phyloP scores from a whole-genome alignment of 1,284 basidiomycete species.

The Pholiota adiposa region DNA sequence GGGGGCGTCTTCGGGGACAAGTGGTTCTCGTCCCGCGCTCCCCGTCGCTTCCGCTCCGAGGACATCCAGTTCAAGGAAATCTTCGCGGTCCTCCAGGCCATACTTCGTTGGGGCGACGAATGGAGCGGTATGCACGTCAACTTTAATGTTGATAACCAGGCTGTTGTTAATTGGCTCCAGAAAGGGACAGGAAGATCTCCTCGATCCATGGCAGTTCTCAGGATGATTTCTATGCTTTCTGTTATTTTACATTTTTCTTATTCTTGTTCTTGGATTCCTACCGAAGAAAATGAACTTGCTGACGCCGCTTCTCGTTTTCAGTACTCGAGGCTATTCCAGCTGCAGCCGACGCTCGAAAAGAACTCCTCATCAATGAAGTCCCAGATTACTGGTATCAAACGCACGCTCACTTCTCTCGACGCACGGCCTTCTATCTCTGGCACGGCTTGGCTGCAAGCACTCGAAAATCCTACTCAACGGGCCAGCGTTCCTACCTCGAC shows the following conservation, averaged over 20 bases:
- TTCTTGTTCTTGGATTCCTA: slow-evolving; percentile 28
- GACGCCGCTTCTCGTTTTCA: slow-evolving; percentile 35
- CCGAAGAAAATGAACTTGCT: slow-evolving; percentile 28
- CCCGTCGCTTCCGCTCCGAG: slow-evolving; percentile 19
- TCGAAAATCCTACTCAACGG: slow-evolving; percentile 24
- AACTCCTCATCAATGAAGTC: slow-evolving; percentile 26
- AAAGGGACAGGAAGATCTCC: slow-evolving; percentile 23
- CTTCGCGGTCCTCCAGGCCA: slow-evolving; percentile 31
- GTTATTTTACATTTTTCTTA: slow-evolving; percentile 28
- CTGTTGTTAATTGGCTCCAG: slow-evolving; percentile 23
- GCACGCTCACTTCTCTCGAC: slow-evolving; percentile 23
- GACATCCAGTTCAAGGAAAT: slow-evolving; percentile 34
- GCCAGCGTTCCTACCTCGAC: slow-evolving; percentile 34
- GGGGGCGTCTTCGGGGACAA: slow-evolving; percentile 22
- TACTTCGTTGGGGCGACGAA: slow-evolving; percentile 30
- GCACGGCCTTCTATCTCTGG: slow-evolving; percentile 5
- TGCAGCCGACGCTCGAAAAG: slow-evolving; percentile 28
- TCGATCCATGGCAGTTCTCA: slow-evolving; percentile 24
- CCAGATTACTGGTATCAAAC: slow-evolving; percentile 31
- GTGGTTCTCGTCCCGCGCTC: slow-evolving; percentile 29
- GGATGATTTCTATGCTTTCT: slow-evolving; percentile 24
- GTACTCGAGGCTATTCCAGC: slow-evolving; percentile 31
- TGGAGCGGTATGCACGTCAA: slow-evolving; percentile 23
- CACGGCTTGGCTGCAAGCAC: slow-evolving; percentile 28
- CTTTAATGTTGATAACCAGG: slow-evolving; percentile 37